Base-by-base conservation (phyloP, 495 filamentous ascomycete species). In the Neurospora sublineolata region DNA sequence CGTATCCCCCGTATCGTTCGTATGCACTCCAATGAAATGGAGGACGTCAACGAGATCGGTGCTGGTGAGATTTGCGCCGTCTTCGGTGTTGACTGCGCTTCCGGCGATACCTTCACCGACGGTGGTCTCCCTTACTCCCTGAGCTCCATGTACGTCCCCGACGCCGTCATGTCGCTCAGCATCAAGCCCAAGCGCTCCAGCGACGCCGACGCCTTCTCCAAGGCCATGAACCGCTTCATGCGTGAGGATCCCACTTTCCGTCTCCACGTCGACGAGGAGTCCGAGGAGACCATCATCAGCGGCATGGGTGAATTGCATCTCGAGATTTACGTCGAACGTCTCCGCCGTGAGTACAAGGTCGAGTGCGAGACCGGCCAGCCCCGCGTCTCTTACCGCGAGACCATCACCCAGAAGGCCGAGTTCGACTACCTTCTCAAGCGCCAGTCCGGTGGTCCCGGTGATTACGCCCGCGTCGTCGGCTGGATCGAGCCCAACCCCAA, bases 1-100 rank as follows among this genome's bases (percentile, higher is more conserved):
- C 95, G 97, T 82, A 89, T 98, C 72, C 96, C 96, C 27, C 91
- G 94, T 76, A 99, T 99, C 77, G 96, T 99, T 67, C 92, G 96
- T 64, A 99, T 99, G 96, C 96, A 99, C 85, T 97, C 94, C 39
- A 97, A 98, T 79, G 96, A 99, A 79, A 95, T 99, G 96, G 96
- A 98, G 82, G 96, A 99, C 74, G 92, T 97, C 16, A 83, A 79
- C 67, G 94, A 97, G 79, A 91, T 99, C 68, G 92, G 93, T 58
- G 93, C 96, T 44, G 96, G 96, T 77, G 96, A 99, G 79, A 98
- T 99, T 70, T 98, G 96, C 77, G 96, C 96, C 68, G 94, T 99
- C 70, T 99, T 99, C 79, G 96, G 96, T 79, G 90, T 99, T 69
- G 96, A 99, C 72, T 99, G 96, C 82, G 94, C 96, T 27, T 97